Base-by-base conservation (phyloP, 192 early-diverging fungal genomes). In the Coemansia sp. region DNA sequence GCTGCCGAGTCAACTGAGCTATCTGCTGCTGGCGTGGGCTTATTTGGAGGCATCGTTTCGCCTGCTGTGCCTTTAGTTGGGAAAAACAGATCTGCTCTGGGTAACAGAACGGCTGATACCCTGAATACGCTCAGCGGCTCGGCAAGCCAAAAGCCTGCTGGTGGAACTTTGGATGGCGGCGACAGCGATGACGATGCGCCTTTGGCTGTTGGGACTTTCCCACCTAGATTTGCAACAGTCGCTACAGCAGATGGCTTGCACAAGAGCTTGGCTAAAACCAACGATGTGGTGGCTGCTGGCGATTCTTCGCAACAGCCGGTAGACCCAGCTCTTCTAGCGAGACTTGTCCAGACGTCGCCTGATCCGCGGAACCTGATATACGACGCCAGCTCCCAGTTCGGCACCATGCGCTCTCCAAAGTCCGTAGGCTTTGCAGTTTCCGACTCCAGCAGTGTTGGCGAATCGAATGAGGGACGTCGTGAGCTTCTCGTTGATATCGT, bases 281-380 rank as follows among this genome's bases (percentile, higher is more conserved):
- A 45, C 44, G 48, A 16, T 50, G 8, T 18, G 48, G 8, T 18
- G 48, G 8, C 48, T 8, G 19, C 52, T 6, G 23, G 9, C 52
- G 52, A 26, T 23, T 21, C 9, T 54, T 26, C 6, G 26, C 52
- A 26, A 8, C 49, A 50, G 8, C 52, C 52, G 4, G 26, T 4
- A 9, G 52, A 54, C 6, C 65, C 71, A 9, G 13, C 54, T 58
- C 42, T 63, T 0, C 65, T 82, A 50, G 74, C 79, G 0, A 63
- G 39, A 65, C 71, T 82, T 12, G 75, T 82, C 32, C 74, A 69
- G 44, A 60, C 65, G 16, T 82, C 79, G 64, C 79, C 81, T 8
- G 81, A 83, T 43, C 81, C 81, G 39, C 81, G 81, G 18, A 83
- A 52, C 40, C 67, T 83, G 26, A 83, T 83, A 41, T 83, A 83